Percentiles rank a stretch among this genome's conserved stretches.
phyloP scores from a whole-genome alignment of 768 basidiomycete species.

The Collybia mongolica region DNA sequence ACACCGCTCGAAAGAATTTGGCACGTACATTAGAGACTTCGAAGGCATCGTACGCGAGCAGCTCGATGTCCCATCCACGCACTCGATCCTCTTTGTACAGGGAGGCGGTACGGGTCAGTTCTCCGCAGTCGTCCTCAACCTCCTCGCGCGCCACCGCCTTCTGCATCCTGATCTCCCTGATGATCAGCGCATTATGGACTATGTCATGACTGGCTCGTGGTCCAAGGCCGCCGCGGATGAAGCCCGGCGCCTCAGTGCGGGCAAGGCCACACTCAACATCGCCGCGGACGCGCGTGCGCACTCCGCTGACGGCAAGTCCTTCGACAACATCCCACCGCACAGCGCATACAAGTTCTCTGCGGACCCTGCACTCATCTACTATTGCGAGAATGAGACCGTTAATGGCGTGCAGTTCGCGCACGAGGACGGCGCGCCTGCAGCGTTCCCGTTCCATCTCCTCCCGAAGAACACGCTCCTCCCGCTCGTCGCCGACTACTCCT shows the following conservation, averaged over 20 bases:
- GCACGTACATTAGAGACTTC: constrained; percentile 59
- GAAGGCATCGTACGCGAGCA: constrained; percentile 71
- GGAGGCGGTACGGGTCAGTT: constrained; percentile 94
- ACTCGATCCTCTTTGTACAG: constrained; percentile 89
- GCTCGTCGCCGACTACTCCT: constrained; percentile 93
- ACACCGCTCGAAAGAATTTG: constrained; percentile 91
- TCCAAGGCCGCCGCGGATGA: constrained; percentile 84
- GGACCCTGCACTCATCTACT: constrained; percentile 91
- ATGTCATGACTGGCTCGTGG: constrained; percentile 93
- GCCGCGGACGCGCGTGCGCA: constrained; percentile 66
- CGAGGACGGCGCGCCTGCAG: constrained; percentile 48
- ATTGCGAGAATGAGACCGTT: constrained; percentile 99
- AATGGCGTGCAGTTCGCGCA: constrained; percentile 87
- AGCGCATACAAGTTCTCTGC: constrained; percentile 71
- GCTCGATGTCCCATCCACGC: constrained; percentile 79
- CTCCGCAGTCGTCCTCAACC: constrained; percentile 88
- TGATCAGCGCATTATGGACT: constrained; percentile 72
- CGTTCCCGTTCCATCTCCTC: constrained; percentile 84
- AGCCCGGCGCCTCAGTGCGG: constrained; percentile 66
- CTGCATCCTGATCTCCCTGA: constrained; percentile 58
- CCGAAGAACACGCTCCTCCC: constrained; percentile 60
- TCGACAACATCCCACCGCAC: constrained; percentile 78
- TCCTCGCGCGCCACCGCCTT: constrained; percentile 83
- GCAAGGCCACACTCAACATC: constrained; percentile 51
- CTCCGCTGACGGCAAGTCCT: constrained; percentile 66